Percentiles rank a stretch among this genome's conserved stretches.
These are phyloP conservation scores for Cadophora luteo-olivacea DNA, from an alignment of 2,329 filamentous ascomycete genomes.

Conservation along the genomic window DNA sequence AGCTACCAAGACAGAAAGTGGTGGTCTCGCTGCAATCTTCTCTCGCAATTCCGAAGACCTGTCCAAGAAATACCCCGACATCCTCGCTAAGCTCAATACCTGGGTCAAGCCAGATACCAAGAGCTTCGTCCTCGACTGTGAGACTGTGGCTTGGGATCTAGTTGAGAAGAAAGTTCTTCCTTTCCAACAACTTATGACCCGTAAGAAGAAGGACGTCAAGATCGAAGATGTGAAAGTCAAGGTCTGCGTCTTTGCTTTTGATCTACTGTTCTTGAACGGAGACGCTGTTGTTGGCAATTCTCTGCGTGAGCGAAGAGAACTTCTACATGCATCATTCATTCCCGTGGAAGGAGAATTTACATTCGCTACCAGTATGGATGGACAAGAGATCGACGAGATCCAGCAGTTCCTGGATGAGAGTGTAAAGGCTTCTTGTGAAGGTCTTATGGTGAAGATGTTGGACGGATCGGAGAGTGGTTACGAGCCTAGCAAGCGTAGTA, in stretches of 20 bases:
- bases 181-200: conserved; percentile 97
- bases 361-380: conserved; percentile 86
- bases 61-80: conserved; percentile 97
- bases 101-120: conserved; percentile 92
- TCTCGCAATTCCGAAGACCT: conserved; percentile 97
- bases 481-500: conserved; percentile 92
- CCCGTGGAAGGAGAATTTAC: conserved; percentile 88
- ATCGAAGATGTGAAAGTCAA: conserved; percentile 94
- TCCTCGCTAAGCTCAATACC: conserved; percentile 82
- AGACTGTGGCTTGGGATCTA: conserved; percentile 97
- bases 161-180: conserved; percentile 93
- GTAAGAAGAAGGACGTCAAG: conserved; percentile 97
- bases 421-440: conserved; percentile 95
- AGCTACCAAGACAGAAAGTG: conserved; percentile 59
- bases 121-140: conserved; percentile 98
- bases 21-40: conserved; percentile 88
- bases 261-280: conserved; percentile 91
- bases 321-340: conserved; percentile 75
- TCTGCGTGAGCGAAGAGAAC: conserved; percentile 80
- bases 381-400: conserved; percentile 90
- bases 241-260: conserved; percentile 96
- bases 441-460: conserved; percentile 99
- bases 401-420: conserved; percentile 92
- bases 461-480: conserved; percentile 93
- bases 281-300: conserved; percentile 87